These are phyloP conservation scores for Pilatotrama ljubarskyi DNA, from an alignment of 768 basidiomycete genomes.

Conservation along the genomic window DNA sequence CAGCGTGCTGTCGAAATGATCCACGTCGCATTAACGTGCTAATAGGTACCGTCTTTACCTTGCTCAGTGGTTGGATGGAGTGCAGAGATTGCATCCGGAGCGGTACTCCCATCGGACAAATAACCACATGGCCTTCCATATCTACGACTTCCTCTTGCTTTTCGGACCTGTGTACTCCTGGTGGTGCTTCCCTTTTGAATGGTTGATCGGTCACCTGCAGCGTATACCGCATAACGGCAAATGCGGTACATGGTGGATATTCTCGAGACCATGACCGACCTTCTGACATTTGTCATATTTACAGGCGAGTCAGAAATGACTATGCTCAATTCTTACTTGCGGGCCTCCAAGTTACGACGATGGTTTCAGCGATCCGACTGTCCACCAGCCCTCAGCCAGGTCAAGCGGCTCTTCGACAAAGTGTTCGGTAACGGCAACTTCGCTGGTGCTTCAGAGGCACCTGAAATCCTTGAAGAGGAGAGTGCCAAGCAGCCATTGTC, in stretches of 20 bases:
- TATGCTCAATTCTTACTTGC: constrained; percentile 4
- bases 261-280: not conserved
- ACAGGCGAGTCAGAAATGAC: constrained; percentile 7
- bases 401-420: not conserved
- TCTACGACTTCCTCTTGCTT: constrained; percentile 18
- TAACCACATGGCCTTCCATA: constrained; percentile 20
- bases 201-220: constrained; percentile 28
- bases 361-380: constrained; percentile 8
- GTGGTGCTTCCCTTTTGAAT: constrained; percentile 32
- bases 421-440: not conserved
- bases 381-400: not conserved
- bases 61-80: not conserved
- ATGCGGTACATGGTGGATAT: constrained; percentile 13
- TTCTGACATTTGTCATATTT: not conserved
- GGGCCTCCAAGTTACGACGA: constrained; percentile 2
- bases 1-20: not conserved
- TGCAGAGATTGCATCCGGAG: constrained; percentile 4
- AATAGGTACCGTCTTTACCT: constrained; percentile 14
- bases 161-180: constrained; percentile 22
- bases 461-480: not conserved
- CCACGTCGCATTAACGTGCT: not conserved
- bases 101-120: not conserved
- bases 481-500: not conserved
- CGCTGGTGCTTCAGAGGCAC: not conserved
- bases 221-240: constrained; percentile 27